phyloP scores from a whole-genome alignment of 768 basidiomycete genomes.

The Kwoniella sp. region DNA sequence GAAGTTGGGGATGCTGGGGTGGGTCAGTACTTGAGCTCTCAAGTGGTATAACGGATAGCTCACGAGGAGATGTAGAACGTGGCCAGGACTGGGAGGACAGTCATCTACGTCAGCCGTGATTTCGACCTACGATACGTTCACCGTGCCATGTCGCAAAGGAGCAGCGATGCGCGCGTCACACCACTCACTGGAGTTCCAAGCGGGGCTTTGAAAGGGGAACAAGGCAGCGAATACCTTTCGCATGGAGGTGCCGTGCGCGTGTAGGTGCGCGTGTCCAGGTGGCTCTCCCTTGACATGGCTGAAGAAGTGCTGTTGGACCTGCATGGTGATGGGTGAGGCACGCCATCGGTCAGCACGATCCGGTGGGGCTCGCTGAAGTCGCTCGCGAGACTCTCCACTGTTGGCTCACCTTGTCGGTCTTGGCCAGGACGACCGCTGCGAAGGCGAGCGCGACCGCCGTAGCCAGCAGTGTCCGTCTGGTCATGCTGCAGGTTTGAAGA shows the following conservation, averaged over 20 bases:
- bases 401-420: conserved; percentile 6
- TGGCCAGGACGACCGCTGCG: conserved; percentile 8
- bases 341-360: neutral
- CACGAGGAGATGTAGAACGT: conserved; percentile 97
- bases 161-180: neutral
- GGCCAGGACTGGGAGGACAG: conserved; percentile 59
- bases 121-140: neutral
- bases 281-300: no score
- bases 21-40: neutral
- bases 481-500: neutral
- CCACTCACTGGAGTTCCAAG: conserved; percentile 68
- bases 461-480: conserved; percentile 1
- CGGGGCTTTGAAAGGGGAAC: conserved; percentile 80
- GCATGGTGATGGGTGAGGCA: no score
- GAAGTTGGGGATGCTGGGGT: conserved; percentile 77
- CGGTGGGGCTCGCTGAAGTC: neutral
- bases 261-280: no score
- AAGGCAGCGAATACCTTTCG: conserved; percentile 71
- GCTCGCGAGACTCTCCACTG: no score
- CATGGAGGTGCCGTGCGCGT: conserved; percentile 52
- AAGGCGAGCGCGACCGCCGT: conserved; percentile 1
- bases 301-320: no score
- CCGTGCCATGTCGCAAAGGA: neutral
- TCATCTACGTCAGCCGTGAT: neutral
- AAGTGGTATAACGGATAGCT: conserved; percentile 48